Conservation (phyloP, 306 rosid species). For the Betula pendula region DNA sequence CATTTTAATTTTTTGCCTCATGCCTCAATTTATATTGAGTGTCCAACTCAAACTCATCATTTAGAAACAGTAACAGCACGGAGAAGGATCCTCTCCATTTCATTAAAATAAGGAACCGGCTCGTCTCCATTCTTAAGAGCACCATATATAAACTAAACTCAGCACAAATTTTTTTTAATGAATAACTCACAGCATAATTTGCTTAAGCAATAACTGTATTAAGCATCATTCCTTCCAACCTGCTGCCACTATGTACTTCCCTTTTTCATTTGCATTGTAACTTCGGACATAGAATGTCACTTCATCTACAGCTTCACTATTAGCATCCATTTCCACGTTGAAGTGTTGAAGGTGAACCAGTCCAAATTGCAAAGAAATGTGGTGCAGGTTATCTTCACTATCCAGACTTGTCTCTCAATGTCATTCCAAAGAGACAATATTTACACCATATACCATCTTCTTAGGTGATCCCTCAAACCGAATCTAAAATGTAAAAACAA, state of each 20-base stretch:
- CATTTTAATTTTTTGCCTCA: too few relatives aligned
- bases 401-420: background rate
- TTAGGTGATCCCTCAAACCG: background rate
- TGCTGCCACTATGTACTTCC: background rate
- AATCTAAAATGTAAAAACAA: slow-evolving; percentile 3
- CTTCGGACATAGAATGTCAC: background rate
- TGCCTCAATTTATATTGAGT: too few relatives aligned
- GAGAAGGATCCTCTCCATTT: too few relatives aligned
- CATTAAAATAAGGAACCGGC: too few relatives aligned
- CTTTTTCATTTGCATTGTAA: background rate
- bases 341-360: background rate
- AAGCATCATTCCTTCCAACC: background rate
- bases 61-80: too few relatives aligned
- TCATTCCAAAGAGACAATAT: background rate
- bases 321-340: background rate
- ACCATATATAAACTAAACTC: too few relatives aligned
- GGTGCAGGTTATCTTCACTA: background rate
- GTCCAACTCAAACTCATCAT: too few relatives aligned
- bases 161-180: too few relatives aligned
- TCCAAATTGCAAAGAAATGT: background rate
- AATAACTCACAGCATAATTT: background rate
- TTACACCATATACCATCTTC: background rate
- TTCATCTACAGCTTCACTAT: background rate
- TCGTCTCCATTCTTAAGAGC: too few relatives aligned
- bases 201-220: too few relatives aligned